Percentiles rank a stretch among this genome's conserved stretches.
Evolutionary conservation across 2,329 filamentous ascomycete genomes (phyloP).

Genomic region (Penicillium brasilianum): DNA sequence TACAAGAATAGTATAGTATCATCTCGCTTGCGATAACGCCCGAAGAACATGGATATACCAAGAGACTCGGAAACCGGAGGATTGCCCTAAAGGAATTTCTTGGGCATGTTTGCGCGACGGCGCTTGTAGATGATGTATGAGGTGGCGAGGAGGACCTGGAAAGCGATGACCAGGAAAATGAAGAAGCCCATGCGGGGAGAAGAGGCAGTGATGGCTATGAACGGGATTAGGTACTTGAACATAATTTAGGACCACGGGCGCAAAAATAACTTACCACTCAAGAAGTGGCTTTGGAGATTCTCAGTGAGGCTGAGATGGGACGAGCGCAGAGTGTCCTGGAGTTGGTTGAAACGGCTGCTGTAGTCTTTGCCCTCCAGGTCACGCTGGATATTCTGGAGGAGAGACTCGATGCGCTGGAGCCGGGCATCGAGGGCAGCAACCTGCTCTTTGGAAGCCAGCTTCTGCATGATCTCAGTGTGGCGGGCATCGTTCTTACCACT

Average conservation of each 20-base stretch:
- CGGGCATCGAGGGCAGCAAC: constrained; percentile 51
- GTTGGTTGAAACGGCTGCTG: constrained; percentile 57
- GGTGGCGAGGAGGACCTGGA: constrained; percentile 72
- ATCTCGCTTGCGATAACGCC: background rate
- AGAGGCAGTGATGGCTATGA: constrained; percentile 57
- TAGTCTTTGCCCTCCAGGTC: constrained; percentile 64
- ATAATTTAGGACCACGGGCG: background rate
- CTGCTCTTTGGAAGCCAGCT: constrained; percentile 44
- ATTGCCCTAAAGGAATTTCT: constrained; percentile 77
- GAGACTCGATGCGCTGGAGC: constrained; percentile 59
- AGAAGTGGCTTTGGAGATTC: constrained; percentile 56
- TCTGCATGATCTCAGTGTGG: constrained; percentile 56
- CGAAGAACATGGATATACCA: background rate
- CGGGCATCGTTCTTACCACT: constrained; percentile 58
- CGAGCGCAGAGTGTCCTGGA: constrained; percentile 60
- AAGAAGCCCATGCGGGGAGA: constrained; percentile 64
- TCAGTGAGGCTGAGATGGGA: constrained; percentile 59
- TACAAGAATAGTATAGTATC: constrained; percentile 15
- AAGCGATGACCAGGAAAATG: constrained; percentile 73
- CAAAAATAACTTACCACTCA: constrained; percentile 54
- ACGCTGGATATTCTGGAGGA: constrained; percentile 56
- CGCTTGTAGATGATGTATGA: constrained; percentile 81
- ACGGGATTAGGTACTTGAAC: constrained; percentile 26
- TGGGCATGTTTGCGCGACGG: constrained; percentile 74
- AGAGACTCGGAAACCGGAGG: background rate